These are phyloP conservation scores for Populus davidiana DNA, from an alignment of 345 rosid genomes.

Conservation along the genomic window DNA sequence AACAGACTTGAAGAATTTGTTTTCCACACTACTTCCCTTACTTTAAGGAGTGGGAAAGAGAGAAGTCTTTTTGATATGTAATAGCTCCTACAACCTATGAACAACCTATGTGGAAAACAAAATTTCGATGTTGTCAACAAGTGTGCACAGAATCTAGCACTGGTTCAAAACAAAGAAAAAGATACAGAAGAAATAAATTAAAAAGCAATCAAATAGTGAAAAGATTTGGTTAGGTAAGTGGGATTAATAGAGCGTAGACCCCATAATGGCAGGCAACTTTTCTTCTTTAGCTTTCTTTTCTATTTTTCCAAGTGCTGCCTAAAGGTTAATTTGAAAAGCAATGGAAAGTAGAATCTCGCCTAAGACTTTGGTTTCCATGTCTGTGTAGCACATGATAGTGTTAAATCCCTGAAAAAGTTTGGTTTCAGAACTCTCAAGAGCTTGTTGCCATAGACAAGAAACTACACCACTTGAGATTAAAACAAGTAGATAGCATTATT, in stretches of 20 bases:
- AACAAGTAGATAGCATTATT: not conserved
- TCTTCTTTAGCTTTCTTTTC: constrained; percentile 5
- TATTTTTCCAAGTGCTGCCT: constrained; percentile 24
- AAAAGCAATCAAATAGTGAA: constrained; percentile 1
- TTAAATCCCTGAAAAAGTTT: not conserved
- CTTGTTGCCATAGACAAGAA: not conserved
- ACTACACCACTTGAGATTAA: not conserved
- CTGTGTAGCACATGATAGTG: not conserved
- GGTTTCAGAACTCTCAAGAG: not conserved
- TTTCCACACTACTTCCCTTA: constrained; percentile 4
- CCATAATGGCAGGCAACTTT: constrained; percentile 37
- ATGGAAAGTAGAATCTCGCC: constrained; percentile 24
- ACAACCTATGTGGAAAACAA: not conserved
- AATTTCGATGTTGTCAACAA: not conserved
- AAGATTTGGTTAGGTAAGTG: constrained; percentile 24
- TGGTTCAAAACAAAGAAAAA: constrained; percentile 8
- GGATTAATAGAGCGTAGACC: constrained; percentile 22
- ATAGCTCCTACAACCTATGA: constrained; percentile 4
- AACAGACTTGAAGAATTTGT: not conserved
- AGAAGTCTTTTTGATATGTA: constrained; percentile 25
- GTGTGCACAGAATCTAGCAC: constrained; percentile 16
- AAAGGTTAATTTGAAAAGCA: constrained; percentile 22
- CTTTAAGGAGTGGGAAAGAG: constrained; percentile 27
- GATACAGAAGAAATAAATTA: not conserved
- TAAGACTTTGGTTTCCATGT: not conserved